These are phyloP conservation scores for Mycosphaerella sp. DNA, from an alignment of 2,329 filamentous ascomycete species.

Conservation along the genomic window DNA sequence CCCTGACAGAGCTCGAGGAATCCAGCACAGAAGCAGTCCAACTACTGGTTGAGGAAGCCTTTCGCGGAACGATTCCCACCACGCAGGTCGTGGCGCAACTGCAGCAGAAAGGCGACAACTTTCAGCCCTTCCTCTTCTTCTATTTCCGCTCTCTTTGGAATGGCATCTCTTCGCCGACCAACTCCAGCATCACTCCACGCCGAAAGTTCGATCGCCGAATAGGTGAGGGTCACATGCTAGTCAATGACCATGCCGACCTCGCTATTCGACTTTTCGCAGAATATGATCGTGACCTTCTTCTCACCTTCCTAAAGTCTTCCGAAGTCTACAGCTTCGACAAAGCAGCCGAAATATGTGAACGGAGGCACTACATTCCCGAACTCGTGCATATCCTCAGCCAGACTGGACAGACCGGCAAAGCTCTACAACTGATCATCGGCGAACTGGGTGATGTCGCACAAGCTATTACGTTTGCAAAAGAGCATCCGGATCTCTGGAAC, in stretches of 20 bases:
- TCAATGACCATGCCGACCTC: conserved; percentile 78
- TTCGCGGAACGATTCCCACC: conserved; percentile 77
- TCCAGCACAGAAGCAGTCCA: conserved; percentile 77
- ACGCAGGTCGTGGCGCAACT: conserved; percentile 74
- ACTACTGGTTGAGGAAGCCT: conserved; percentile 82
- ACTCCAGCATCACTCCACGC: conserved; percentile 21
- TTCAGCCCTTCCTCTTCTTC: conserved; percentile 78
- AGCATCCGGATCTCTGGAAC: conserved; percentile 89
- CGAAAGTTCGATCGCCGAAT: conserved; percentile 23
- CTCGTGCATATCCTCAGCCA: conserved; percentile 95
- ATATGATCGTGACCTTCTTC: conserved; percentile 72
- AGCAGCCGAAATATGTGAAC: conserved; percentile 72
- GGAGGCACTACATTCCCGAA: conserved; percentile 75
- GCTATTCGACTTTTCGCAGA: conserved; percentile 80
- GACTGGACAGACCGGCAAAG: conserved; percentile 87
- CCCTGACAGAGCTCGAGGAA: conserved; percentile 66
- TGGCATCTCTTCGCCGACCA: conserved; percentile 4
- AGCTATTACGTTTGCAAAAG: conserved; percentile 90
- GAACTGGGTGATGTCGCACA: conserved; percentile 85
- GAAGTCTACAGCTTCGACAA: conserved; percentile 75
- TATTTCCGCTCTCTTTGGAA: conserved; percentile 84
- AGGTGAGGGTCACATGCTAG: conserved; percentile 59
- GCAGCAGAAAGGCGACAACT: conserved; percentile 50
- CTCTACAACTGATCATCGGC: conserved; percentile 87
- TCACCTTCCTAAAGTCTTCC: conserved; percentile 83